Conservation (phyloP, 352 stramenopile genomes). For the Aphanomyces euteiches region DNA sequence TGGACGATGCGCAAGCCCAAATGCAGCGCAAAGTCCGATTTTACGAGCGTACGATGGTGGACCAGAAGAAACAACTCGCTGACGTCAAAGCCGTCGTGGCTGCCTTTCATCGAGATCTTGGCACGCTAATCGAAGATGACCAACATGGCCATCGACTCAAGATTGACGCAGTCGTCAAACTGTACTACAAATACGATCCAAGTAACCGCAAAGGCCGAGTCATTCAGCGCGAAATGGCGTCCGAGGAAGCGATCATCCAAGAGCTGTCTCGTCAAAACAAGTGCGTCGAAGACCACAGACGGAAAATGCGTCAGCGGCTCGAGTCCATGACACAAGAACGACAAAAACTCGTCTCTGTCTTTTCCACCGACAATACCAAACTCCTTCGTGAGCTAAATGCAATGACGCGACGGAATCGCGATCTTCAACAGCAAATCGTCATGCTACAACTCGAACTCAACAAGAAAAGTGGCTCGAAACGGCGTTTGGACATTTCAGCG, state of each 20-base stretch:
- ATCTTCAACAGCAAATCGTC: conserved; percentile 39
- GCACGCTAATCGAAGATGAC: conserved; percentile 18
- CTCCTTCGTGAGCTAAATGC: conserved; percentile 64
- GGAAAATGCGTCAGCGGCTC: conserved; percentile 61
- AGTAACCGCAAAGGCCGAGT: neutral
- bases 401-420: conserved; percentile 57
- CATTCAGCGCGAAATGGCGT: conserved; percentile 11
- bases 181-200: conserved; percentile 28
- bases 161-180: conserved; percentile 23
- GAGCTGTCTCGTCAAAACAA: conserved; percentile 71
- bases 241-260: conserved; percentile 48
- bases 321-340: conserved; percentile 60
- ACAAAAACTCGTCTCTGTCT: conserved; percentile 60
- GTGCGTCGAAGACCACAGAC: conserved; percentile 69
- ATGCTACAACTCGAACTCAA: neutral
- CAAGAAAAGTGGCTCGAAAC: neutral
- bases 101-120: conserved; percentile 13
- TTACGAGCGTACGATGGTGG: conserved; percentile 6
- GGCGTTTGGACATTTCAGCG: neutral
- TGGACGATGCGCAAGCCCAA: conserved; percentile 20
- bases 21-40: conserved; percentile 15
- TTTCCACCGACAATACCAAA: conserved; percentile 67
- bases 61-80: conserved; percentile 2
- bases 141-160: conserved; percentile 11
- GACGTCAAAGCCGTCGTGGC: conserved; percentile 10